Conservation (phyloP, 2,329 filamentous ascomycete species). For the Alternaria solani region DNA sequence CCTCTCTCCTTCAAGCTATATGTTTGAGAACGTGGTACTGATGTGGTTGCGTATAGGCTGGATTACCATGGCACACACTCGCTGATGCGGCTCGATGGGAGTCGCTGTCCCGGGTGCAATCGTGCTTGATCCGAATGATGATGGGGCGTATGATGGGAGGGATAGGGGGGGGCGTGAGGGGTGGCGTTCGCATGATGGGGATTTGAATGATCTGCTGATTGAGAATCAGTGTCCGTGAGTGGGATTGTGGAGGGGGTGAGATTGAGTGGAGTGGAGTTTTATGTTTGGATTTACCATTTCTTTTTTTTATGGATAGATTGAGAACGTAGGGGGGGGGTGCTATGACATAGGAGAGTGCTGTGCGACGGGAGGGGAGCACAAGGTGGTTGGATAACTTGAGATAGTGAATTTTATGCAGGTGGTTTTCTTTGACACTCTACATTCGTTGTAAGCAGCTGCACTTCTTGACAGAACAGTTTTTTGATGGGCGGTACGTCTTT, state of each 20-base stretch:
- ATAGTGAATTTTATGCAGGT: no score
- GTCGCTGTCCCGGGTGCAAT: background rate
- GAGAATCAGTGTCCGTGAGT: background rate
- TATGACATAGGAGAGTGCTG: no score
- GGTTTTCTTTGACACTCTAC: no score
- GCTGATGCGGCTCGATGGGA: background rate
- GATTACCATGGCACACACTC: background rate
- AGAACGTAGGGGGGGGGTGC: no score
- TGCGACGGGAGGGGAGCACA: no score
- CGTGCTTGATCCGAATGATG: background rate
- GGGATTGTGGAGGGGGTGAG: background rate
- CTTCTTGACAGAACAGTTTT: no score
- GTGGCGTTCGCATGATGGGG: background rate
- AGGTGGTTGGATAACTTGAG: no score
- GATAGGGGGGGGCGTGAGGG: background rate
- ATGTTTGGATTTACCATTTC: background rate
- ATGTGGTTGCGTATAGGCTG: background rate
- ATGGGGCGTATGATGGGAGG: background rate
- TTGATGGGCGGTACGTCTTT: no score
- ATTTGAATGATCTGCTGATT: background rate
- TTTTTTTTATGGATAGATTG: no score
- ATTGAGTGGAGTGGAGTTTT: background rate
- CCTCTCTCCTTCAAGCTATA: background rate
- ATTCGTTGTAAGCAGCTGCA: no score
- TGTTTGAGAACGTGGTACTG: background rate